These are phyloP conservation scores for Ceratocystis cubensis DNA, from an alignment of 2,329 filamentous ascomycete genomes.

Conservation along the genomic window DNA sequence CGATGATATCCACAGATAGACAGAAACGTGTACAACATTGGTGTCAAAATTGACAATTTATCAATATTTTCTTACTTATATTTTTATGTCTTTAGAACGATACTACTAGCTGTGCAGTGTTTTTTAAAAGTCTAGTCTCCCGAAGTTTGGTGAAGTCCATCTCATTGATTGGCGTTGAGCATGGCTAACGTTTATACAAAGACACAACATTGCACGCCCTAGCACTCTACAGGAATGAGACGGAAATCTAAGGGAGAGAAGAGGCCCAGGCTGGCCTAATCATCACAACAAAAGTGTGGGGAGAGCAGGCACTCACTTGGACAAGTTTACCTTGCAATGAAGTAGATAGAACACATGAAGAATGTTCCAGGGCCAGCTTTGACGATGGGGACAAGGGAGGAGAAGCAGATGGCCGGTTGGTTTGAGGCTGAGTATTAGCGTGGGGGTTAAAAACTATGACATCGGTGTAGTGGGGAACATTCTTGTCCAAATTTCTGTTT, in stretches of 20 bases:
- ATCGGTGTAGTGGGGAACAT: neutral
- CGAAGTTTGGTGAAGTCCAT: too few species aligned
- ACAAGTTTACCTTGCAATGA: neutral
- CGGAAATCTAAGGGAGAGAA: neutral
- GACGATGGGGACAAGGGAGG: neutral
- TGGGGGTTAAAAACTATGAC: neutral
- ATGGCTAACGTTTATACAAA: neutral
- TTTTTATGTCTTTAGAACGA: neutral
- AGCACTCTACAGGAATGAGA: neutral
- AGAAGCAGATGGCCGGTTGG: neutral
- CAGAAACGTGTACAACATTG: conserved; percentile 21
- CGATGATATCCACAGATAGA: conserved; percentile 21
- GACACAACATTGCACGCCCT: neutral
- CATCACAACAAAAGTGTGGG: neutral
- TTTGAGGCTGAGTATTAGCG: neutral
- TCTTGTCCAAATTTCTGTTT: neutral
- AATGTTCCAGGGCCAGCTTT: neutral
- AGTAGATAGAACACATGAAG: neutral
- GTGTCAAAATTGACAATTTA: conserved; percentile 12
- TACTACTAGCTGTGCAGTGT: too few species aligned
- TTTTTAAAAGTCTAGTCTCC: too few species aligned
- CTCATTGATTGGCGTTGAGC: too few species aligned
- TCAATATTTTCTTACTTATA: conserved; percentile 7
- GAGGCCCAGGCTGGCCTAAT: neutral
- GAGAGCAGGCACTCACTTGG: neutral